These are phyloP conservation scores for Pythium apleroticum DNA, from an alignment of 352 stramenopile species.

Conservation along the genomic window DNA sequence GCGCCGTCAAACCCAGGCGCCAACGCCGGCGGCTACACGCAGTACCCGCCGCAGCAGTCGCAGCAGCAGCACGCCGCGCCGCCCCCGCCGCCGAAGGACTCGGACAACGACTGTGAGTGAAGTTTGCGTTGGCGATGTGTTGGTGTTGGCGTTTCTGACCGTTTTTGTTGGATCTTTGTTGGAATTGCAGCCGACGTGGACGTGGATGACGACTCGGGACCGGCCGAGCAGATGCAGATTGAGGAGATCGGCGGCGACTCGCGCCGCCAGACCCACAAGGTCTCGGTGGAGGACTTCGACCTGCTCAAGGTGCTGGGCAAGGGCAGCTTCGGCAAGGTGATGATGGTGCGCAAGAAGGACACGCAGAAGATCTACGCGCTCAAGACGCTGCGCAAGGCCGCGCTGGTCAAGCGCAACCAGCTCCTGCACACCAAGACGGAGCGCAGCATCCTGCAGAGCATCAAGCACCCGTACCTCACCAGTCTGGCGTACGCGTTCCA, in stretches of 20 bases:
- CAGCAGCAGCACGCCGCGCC: conserved; percentile 1
- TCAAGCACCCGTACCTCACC: conserved; percentile 91
- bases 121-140: not conserved
- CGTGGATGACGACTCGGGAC: conserved; percentile 74
- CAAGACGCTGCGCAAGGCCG: conserved; percentile 94
- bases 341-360: conserved; percentile 95
- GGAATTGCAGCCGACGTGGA: conserved; percentile 67
- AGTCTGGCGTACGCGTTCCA: conserved; percentile 87
- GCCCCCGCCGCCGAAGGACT: conserved; percentile 16
- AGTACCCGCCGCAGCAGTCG: conserved; percentile 17
- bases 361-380: conserved; percentile 94
- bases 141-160: not conserved
- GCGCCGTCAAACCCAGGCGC: conserved; percentile 45
- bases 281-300: conserved; percentile 92
- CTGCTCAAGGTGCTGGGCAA: conserved; percentile 94
- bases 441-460: conserved; percentile 91
- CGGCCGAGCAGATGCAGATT: conserved; percentile 77
- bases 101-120: conserved; percentile 75
- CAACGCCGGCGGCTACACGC: conserved; percentile 25
- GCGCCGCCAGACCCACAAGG: conserved; percentile 62
- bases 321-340: conserved; percentile 95
- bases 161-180: conserved; percentile 4
- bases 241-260: conserved; percentile 75
- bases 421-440: conserved; percentile 94
- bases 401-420: conserved; percentile 93